phyloP scores from a whole-genome alignment of 768 basidiomycete species.

The Auricularia sp. region DNA sequence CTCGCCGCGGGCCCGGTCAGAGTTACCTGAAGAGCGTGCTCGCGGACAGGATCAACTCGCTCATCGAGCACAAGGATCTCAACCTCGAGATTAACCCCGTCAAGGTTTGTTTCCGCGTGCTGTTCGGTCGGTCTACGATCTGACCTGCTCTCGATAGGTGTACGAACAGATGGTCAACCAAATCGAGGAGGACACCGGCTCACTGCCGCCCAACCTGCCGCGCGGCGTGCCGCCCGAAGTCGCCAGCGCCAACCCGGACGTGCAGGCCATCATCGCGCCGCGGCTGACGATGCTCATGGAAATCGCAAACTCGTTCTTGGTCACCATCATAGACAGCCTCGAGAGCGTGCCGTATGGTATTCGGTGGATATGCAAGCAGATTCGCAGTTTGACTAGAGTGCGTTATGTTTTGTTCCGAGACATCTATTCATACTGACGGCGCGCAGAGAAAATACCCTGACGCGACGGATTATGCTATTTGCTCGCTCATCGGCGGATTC shows the following conservation, averaged over 20 bases:
- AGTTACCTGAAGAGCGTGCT: constrained; percentile 96
- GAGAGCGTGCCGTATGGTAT: constrained; percentile 99
- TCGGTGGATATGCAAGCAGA: constrained; percentile 99
- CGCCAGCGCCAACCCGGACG: constrained; percentile 89
- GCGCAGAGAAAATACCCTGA: constrained; percentile 94
- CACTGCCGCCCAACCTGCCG: constrained; percentile 81
- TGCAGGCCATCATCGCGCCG: constrained; percentile 96
- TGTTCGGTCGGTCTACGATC: too few species aligned
- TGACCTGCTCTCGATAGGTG: constrained; percentile 25
- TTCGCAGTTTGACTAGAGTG: constrained; percentile 89
- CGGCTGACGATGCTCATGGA: constrained; percentile 99
- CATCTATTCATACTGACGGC: background rate
- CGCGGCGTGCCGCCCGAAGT: constrained; percentile 89
- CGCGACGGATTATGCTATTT: constrained; percentile 95
- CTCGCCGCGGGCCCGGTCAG: constrained; percentile 95
- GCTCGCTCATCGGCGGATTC: constrained; percentile 97
- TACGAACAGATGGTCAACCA: constrained; percentile 99
- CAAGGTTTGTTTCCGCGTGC: constrained; percentile 32
- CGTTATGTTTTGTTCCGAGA: constrained; percentile 15
- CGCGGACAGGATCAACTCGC: constrained; percentile 94
- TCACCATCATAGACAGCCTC: constrained; percentile 97
- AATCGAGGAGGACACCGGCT: constrained; percentile 94
- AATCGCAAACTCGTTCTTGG: constrained; percentile 93
- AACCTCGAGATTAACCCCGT: constrained; percentile 99
- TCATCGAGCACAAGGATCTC: constrained; percentile 98